phyloP scores from a whole-genome alignment of 768 basidiomycete species.

The Hebeloma cylindrosporum region DNA sequence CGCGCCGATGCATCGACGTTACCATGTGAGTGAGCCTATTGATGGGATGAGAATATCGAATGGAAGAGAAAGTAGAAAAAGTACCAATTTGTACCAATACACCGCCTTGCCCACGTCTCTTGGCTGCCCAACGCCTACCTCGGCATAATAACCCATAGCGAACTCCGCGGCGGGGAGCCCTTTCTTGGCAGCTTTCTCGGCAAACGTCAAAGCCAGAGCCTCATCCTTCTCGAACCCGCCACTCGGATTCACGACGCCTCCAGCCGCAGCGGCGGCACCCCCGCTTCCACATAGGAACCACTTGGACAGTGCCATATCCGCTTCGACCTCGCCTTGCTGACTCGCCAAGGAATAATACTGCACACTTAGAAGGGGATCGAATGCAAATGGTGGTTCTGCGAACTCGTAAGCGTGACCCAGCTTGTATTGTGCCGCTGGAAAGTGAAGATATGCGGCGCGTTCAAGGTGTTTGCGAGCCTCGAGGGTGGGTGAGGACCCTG shows the following conservation, averaged over 20 bases:
- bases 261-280: slow-evolving; percentile 18
- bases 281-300: slow-evolving; percentile 92
- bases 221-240: slow-evolving; percentile 84
- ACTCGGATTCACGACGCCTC: slow-evolving; percentile 27
- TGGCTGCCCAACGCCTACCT: slow-evolving; percentile 83
- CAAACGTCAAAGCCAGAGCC: slow-evolving; percentile 81
- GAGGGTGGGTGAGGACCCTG: slow-evolving; percentile 43
- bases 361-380: slow-evolving; percentile 86
- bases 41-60: neutral
- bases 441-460: slow-evolving; percentile 81
- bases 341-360: slow-evolving; percentile 86
- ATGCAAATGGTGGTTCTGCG: slow-evolving; percentile 79
- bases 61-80: neutral
- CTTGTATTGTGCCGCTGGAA: slow-evolving; percentile 88
- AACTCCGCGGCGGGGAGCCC: slow-evolving; percentile 85
- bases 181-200: slow-evolving; percentile 79
- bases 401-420: slow-evolving; percentile 92
- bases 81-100: slow-evolving; percentile 62
- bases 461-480: slow-evolving; percentile 82
- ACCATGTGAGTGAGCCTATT: slow-evolving; percentile 70
- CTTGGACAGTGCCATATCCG: slow-evolving; percentile 95
- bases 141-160: slow-evolving; percentile 93
- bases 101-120: slow-evolving; percentile 63
- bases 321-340: slow-evolving; percentile 86
- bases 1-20: slow-evolving; percentile 81